Percentiles rank a stretch among this genome's conserved stretches.
These are phyloP conservation scores for Rugosomyces carneus DNA, from an alignment of 1,284 basidiomycete species.

Conservation along the genomic window DNA sequence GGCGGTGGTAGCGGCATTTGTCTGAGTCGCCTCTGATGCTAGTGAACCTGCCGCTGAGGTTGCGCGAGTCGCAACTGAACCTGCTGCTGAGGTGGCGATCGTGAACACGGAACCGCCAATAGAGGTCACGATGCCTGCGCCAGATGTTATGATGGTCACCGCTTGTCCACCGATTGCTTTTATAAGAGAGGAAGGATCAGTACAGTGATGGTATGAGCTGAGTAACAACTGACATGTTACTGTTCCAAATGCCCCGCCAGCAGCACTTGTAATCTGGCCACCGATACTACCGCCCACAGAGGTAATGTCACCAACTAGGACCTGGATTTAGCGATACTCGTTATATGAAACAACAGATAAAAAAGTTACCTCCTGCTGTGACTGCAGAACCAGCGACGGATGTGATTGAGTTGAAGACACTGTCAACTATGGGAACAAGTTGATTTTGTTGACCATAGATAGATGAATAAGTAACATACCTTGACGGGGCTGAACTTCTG, in stretches of 20 bases:
- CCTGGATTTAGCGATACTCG: slow-evolving; percentile 22
- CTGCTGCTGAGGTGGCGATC: slow-evolving; percentile 26
- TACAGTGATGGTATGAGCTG: background rate
- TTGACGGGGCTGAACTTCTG: slow-evolving; percentile 28
- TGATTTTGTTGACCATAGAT: background rate
- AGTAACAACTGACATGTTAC: slow-evolving; percentile 50
- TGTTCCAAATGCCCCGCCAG: slow-evolving; percentile 31
- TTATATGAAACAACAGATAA: background rate
- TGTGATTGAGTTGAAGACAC: slow-evolving; percentile 21
- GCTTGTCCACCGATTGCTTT: slow-evolving; percentile 44
- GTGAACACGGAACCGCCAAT: slow-evolving; percentile 48
- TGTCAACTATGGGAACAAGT: slow-evolving; percentile 14
- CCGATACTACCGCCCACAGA: slow-evolving; percentile 22
- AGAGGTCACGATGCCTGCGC: slow-evolving; percentile 41
- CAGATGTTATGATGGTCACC: slow-evolving; percentile 35
- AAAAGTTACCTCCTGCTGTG: slow-evolving; percentile 20
- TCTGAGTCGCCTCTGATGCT: slow-evolving; percentile 18
- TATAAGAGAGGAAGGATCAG: background rate
- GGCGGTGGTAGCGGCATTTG: slow-evolving; percentile 19
- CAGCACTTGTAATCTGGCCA: slow-evolving; percentile 17
- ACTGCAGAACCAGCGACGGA: slow-evolving; percentile 20
- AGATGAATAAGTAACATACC: slow-evolving; percentile 19
- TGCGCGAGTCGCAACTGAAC: slow-evolving; percentile 36
- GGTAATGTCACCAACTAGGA: slow-evolving; percentile 31
- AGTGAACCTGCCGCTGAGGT: slow-evolving; percentile 23